Evolutionary conservation across 2,329 filamentous ascomycete species (phyloP), one percentile per base, ranked within the genome.

Genomic region (Trichoderma semiorbis): DNA sequence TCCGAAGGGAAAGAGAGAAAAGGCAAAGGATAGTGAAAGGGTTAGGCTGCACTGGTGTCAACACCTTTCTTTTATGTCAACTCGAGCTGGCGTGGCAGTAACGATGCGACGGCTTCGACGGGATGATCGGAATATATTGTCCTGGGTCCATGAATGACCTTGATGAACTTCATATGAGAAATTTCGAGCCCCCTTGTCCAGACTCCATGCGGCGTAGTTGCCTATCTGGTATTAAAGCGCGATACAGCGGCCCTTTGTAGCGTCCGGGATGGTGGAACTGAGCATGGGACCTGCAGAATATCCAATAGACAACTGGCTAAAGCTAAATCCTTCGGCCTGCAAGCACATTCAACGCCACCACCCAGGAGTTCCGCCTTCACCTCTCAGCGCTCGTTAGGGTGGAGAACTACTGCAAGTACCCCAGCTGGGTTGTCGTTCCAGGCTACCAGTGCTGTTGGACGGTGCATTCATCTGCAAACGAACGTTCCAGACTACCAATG

Each of bases 31-130:
- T 34, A 30, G 61, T 64, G 26, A 64, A 64, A 64, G 61, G 61
- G 34, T 64, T 64, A 50, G 61, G 34, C 21, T 64, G 61, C 61
- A 64, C 61, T 64, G 61, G 61, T 64, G 34, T 47, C 26, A 64
- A 39, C 21, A 64, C 61, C 61, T 28, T 39, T 50, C 34, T 64
- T 43, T 64, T 8, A 50, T 50, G 61, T 36, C 21, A 64, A 64
- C 61, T 64, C 26, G 34, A 64, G 61, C 39, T 43, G 21, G 61
- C 34, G 61, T 64, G 34, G 61, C 34, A 43, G 61, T n/a, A 60
- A 60, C 57, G 28, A 34, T 60, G 57, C 57, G 57, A 60, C 57
- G 57, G 55, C 55, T 58, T 58, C 28, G 55, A 58, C 55, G 55
- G 26, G 57, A 60, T 60, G 30, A 60, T 60, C 57, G 57, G 57